phyloP scores from a whole-genome alignment of 371 early-diverging fungal species.

The Mortierella sp. region DNA sequence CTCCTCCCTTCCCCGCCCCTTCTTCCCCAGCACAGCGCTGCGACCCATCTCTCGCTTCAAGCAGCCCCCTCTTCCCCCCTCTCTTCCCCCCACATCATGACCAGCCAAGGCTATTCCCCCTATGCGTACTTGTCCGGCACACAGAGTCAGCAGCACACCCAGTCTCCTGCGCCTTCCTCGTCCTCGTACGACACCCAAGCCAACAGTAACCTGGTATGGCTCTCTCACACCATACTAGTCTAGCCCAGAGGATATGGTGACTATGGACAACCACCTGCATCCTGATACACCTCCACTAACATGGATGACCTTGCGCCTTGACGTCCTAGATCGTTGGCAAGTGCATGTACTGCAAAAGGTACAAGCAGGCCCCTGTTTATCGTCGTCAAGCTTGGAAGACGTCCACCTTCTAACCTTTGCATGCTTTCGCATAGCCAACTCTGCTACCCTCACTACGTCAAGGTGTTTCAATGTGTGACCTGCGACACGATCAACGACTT shows the following conservation, averaged over 20 bases:
- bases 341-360: conserved; percentile 72
- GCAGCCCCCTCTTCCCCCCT: background rate
- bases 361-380: background rate
- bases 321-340: conserved; percentile 57
- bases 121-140: conserved; percentile 36
- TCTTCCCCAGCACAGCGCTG: too few species aligned
- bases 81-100: conserved; percentile 11
- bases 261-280: too few species aligned
- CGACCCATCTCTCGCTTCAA: background rate
- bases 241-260: too few species aligned
- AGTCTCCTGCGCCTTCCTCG: conserved; percentile 36
- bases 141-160: conserved; percentile 36
- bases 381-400: background rate
- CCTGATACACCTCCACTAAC: too few species aligned
- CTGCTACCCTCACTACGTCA: conserved; percentile 72
- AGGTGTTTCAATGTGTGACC: conserved; percentile 89
- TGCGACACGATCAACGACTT: conserved; percentile 90
- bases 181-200: conserved; percentile 39
- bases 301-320: too few species aligned
- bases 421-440: conserved; percentile 62
- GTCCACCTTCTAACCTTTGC: background rate
- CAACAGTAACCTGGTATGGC: conserved; percentile 34
- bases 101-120: conserved; percentile 49
- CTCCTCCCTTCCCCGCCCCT: too few species aligned
- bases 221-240: too few species aligned